A percentile compares a stretch with the other conserved stretches of the same genome.
Conservation (phyloP, 1,284 basidiomycete genomes). For the Cutaneotrichosporon cavernicola region DNA sequence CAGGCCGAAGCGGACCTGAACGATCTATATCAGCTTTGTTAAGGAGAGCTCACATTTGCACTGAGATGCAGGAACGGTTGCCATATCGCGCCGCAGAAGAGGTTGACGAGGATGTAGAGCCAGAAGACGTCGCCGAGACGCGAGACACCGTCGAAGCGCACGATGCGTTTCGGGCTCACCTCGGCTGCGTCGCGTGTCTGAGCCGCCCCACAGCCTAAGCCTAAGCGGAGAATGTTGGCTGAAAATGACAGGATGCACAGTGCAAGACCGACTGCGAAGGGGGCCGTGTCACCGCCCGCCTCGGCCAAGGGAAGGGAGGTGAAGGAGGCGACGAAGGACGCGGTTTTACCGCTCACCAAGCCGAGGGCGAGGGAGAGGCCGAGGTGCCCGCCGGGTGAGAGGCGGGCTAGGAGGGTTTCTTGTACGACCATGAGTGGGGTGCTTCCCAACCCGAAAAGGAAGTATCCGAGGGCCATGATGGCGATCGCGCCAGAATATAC, state of each 20-base stretch:
- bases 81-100: slow-evolving; percentile 75
- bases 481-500: slow-evolving; percentile 22
- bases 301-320: slow-evolving; percentile 56
- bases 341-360: slow-evolving; percentile 70
- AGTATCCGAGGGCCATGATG: slow-evolving; percentile 48
- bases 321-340: slow-evolving; percentile 70
- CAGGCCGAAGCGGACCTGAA: slow-evolving; percentile 66
- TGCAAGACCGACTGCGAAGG: slow-evolving; percentile 68
- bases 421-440: slow-evolving; percentile 65
- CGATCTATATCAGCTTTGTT: slow-evolving; percentile 29
- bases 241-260: slow-evolving; percentile 65
- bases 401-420: slow-evolving; percentile 63
- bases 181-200: slow-evolving; percentile 59
- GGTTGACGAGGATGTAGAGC: slow-evolving; percentile 63
- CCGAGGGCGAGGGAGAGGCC: slow-evolving; percentile 74
- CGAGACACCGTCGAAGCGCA: slow-evolving; percentile 32
- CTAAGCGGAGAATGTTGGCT: slow-evolving; percentile 68
- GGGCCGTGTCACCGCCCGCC: slow-evolving; percentile 64
- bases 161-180: slow-evolving; percentile 32
- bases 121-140: slow-evolving; percentile 74
- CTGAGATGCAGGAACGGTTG: slow-evolving; percentile 72
- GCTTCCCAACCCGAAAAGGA: slow-evolving; percentile 73
- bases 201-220: slow-evolving; percentile 63
- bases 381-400: slow-evolving; percentile 67
- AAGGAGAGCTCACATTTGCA: slow-evolving; percentile 59